phyloP scores from a whole-genome alignment of 169 alveolate genomes.

The Plasmodium knowlesi region DNA sequence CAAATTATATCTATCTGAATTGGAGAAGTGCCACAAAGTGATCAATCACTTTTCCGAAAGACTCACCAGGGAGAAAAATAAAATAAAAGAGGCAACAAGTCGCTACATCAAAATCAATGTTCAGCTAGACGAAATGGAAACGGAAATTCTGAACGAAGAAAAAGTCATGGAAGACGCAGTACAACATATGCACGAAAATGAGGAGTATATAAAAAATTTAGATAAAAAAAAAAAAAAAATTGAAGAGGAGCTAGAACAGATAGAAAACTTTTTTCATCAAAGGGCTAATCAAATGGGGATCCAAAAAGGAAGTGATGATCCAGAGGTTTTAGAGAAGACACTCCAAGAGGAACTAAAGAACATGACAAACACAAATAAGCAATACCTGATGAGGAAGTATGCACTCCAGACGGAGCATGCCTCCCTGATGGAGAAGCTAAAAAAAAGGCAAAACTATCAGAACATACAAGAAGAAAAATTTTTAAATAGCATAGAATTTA shows the following conservation, averaged over 20 bases:
- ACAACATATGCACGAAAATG: constrained; percentile 24
- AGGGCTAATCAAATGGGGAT: not conserved
- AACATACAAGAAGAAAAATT: constrained; percentile 78
- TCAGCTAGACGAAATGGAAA: constrained; percentile 19
- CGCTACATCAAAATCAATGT: constrained; percentile 22
- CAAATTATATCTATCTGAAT: constrained; percentile 42
- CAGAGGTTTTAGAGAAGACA: not conserved
- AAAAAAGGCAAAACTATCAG: constrained; percentile 50
- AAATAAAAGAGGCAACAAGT: constrained; percentile 44
- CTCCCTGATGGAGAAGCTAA: constrained; percentile 15
- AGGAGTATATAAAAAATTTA: constrained; percentile 24
- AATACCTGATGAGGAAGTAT: constrained; percentile 34
- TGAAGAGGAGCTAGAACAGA: constrained; percentile 18
- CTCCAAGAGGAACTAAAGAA: constrained; percentile 15
- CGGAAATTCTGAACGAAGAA: constrained; percentile 25
- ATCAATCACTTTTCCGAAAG: constrained; percentile 20
- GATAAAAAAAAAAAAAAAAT: constrained; percentile 28
- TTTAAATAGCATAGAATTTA: constrained; percentile 56
- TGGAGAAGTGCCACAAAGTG: constrained; percentile 73
- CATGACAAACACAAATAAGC: constrained; percentile 11
- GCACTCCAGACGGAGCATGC: constrained; percentile 25
- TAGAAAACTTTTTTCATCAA: constrained; percentile 12
- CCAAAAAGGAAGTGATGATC: not conserved
- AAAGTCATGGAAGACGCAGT: constrained; percentile 56
- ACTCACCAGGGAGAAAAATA: not conserved